Evolutionary conservation across 164 flowering plant genomes (phyloP).

Genomic region (Nymphaea thermarum): DNA sequence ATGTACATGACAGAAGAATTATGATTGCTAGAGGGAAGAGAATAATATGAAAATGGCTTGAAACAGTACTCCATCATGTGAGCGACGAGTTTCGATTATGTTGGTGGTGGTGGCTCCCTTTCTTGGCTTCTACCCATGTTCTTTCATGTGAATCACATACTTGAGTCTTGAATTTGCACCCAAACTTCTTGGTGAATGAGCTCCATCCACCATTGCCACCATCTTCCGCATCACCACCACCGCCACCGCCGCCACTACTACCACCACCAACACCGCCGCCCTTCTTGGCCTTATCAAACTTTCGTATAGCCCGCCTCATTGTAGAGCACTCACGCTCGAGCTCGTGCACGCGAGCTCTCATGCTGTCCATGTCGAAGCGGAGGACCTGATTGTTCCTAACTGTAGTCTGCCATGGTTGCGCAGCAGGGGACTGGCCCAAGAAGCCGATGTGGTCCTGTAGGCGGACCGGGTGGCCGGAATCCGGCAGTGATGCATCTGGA

Average conservation of each 20-base stretch:
- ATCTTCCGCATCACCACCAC: constrained; percentile 1
- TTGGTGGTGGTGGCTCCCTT: constrained; percentile 9
- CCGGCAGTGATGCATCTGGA: constrained; percentile 24
- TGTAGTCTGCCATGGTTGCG: constrained; percentile 48
- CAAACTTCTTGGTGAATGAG: constrained; percentile 43
- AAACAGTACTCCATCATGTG: background rate
- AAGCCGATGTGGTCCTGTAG: background rate
- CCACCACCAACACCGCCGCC: constrained; percentile 1
- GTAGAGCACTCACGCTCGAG: constrained; percentile 81
- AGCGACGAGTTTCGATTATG: background rate
- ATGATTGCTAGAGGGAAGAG: background rate
- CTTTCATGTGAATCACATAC: constrained; percentile 90
- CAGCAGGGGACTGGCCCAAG: constrained; percentile 7
- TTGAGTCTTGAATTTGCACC: constrained; percentile 92
- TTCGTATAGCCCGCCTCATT: constrained; percentile 72
- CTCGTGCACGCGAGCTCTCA: constrained; percentile 83
- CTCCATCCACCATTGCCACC: constrained; percentile 16
- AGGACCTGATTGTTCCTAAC: constrained; percentile 84
- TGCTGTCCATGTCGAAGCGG: constrained; percentile 83
- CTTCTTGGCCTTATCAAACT: constrained; percentile 33
- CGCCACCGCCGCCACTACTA: constrained; percentile 3
- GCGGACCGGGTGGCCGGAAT: constrained; percentile 17
- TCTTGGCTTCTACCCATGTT: constrained; percentile 40
- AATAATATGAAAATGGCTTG: too few relatives aligned
- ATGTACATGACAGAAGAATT: background rate